Base-by-base conservation (phyloP, 345 rosid genomes). In the Brassica nigra region DNA sequence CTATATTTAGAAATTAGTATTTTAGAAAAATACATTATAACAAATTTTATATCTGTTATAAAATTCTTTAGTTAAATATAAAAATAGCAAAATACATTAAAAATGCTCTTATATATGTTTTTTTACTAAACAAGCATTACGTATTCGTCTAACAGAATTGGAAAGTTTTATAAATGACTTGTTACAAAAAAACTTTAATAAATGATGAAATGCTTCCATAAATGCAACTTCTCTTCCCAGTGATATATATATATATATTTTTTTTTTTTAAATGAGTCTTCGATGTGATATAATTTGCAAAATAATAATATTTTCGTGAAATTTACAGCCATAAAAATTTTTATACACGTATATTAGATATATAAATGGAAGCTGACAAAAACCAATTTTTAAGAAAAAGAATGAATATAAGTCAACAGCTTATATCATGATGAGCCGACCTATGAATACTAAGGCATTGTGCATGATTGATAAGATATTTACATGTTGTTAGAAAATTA, bases 401-500 rank as follows among this genome's bases (percentile, higher is more conserved):
- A 52, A 62, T 18, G 33, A 73, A 58, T 66, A 29, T 30, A 44
- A 78, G 1, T 62, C 29, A 67, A 33, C 18, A 39, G 54, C 68
- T 39, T 71, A 66, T 34, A 79, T 79, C 75, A 73, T 62, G 57
- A 55, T 59, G 76, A 70, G 73, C 76, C 79, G 76, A 55, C 83
- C 68, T 80, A 70, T 70, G 80, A 52, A 52, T 52, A 70, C 62
- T 55, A 70, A 58, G 16, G 67, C 68, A 15, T 65, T 6, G 54
- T 75, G 57, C 42, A 55, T 63, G 72, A 80, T 70, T 75, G 80
- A 70, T 70, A 20, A 70, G 76, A 70, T 74, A 37, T 57, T 68
- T 75, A 67, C 83, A 65, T 75, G 73, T 65, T 76, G 76, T 70
- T 59, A 30, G 83, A 80, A 63, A 80, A 59, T 52, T 71, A 80